phyloP scores from a whole-genome alignment of 192 early-diverging fungal genomes.

The Entophlyctis helioformis region DNA sequence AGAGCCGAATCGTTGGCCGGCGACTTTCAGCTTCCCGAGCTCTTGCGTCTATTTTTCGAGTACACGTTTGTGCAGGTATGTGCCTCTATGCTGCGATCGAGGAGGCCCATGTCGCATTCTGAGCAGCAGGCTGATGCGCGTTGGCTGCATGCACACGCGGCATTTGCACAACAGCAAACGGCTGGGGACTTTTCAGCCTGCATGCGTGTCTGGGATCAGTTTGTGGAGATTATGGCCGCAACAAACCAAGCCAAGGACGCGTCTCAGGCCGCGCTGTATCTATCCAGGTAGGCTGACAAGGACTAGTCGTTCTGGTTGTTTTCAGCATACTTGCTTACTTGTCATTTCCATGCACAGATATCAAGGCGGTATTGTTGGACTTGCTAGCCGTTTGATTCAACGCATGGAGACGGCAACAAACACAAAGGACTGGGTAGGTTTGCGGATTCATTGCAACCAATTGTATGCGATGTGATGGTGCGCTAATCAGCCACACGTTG shows the following conservation, averaged over 20 bases:
- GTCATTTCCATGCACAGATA: too few relatives aligned
- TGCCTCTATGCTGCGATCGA: too few relatives aligned
- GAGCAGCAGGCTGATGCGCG: neutral
- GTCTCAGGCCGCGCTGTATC: neutral
- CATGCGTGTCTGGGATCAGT: slow-evolving; percentile 8
- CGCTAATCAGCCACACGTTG: too few relatives aligned
- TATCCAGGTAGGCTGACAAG: neutral
- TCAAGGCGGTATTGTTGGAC: too few relatives aligned
- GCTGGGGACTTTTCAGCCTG: neutral
- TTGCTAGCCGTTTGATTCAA: too few relatives aligned
- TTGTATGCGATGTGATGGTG: neutral
- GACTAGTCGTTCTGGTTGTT: neutral
- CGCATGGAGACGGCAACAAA: too few relatives aligned
- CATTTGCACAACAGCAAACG: neutral
- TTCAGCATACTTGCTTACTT: too few relatives aligned
- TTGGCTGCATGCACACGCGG: neutral
- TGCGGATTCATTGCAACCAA: too few relatives aligned
- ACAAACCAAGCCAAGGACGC: neutral
- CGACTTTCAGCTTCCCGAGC: slow-evolving; percentile 4
- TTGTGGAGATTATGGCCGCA: slow-evolving; percentile 3
- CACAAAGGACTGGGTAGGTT: too few relatives aligned
- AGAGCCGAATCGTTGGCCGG: neutral
- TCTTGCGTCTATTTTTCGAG: slow-evolving; percentile 4
- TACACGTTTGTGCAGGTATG: slow-evolving; percentile 6
- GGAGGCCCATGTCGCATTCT: too few relatives aligned